Base-by-base conservation (phyloP, 2,329 filamentous ascomycete genomes). In the Dactylonectria macrodidyma region DNA sequence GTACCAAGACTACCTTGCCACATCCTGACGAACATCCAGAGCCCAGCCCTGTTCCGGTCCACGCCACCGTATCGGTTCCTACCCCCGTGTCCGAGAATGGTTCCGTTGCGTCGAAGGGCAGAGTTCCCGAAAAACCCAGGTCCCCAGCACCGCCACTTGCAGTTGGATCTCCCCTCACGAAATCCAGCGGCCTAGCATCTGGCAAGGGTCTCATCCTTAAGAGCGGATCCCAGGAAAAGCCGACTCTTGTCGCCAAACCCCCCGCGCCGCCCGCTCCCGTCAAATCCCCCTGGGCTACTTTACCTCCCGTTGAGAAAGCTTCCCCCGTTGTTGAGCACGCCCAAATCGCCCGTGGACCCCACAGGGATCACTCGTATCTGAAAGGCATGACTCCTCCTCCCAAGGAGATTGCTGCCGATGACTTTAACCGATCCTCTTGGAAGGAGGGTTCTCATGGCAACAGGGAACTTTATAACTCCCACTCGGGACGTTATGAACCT, bases 381-480 rank as follows among this genome's bases (percentile, higher is more conserved):
- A 90, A 91, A 68, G 83, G 83, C 60, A 83, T 85, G 71, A 83
- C 84, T 19, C 85, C 85, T 58, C 86, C 85, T 19, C 85, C 77
- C 0, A 94, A 94, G 77, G 95, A 98, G 78, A 97, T 98, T 70
- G 94, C 95, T 6, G 93, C 95, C 0, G 96, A 98, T 79, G 95
- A 97, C 72, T 98, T 98, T 77, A 97, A 92, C 78, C 89, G 96
- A 69, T 90, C 92, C 59, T 89, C 91, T 38, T 97, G 93, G 91
- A 89, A 93, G 75, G 94, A 97, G 69, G 88, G 91, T 5, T 85
- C 84, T 1, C 85, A 88, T 63, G 85, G 87, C 11, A 91, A 89
- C 69, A 87, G 93, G 64, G 95, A 98, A 79, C 85, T 98, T 0
- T 98, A 91, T 83, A 98, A 98, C 79, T 97, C 95, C n/a, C 93